Conservation (phyloP, 2,329 filamentous ascomycete genomes). For the Didymellaceae sp. region DNA sequence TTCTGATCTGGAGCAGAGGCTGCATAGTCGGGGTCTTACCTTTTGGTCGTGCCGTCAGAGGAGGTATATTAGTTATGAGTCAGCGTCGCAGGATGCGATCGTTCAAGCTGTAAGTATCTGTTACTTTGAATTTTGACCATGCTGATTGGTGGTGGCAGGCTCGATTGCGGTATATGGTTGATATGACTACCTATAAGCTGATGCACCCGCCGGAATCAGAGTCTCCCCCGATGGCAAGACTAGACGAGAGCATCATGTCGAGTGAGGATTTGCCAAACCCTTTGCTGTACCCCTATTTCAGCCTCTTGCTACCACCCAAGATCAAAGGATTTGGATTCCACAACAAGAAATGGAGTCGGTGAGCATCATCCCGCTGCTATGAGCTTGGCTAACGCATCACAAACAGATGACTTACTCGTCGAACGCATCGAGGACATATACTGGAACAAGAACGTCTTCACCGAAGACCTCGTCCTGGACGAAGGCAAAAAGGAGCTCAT, state of each 20-base stretch:
- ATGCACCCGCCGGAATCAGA: neutral
- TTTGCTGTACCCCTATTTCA: neutral
- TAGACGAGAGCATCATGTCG: neutral
- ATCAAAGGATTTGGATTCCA: neutral
- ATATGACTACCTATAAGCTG: neutral
- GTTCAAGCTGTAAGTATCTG: neutral
- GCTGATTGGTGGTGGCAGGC: neutral
- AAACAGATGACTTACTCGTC: neutral
- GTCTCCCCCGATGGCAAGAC: neutral
- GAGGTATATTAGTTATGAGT: neutral
- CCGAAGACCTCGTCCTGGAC: slow-evolving; percentile 49
- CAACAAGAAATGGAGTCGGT: neutral
- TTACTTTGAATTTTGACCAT: neutral
- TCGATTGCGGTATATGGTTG: neutral
- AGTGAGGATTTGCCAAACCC: neutral
- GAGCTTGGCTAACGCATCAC: neutral
- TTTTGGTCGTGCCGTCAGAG: neutral
- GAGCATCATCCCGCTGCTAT: neutral
- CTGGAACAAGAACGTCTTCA: slow-evolving; percentile 10
- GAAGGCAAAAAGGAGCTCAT: slow-evolving; percentile 56
- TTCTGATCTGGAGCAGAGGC: neutral
- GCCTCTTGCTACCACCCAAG: neutral
- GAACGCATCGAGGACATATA: slow-evolving; percentile 33
- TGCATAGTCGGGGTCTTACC: neutral
- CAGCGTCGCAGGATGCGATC: neutral